Percentiles rank a stretch among this genome's conserved stretches.
These are phyloP conservation scores for Nigrograna mackinnonii DNA, from an alignment of 2,329 filamentous ascomycete genomes.

Conservation along the genomic window DNA sequence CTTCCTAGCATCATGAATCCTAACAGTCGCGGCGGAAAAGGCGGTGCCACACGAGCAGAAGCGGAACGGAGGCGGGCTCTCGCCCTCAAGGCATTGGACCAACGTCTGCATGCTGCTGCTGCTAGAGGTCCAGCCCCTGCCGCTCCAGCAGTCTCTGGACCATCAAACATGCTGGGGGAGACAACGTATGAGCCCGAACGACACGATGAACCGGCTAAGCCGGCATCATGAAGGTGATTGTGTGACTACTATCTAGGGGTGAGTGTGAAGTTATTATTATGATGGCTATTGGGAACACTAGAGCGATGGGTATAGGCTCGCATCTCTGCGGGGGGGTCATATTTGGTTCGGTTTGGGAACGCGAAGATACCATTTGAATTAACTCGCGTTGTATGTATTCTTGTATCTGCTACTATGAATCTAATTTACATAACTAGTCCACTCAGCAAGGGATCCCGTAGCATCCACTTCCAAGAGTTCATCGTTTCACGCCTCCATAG, in stretches of 20 bases:
- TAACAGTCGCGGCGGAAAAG: conserved; percentile 52
- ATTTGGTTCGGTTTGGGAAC: conserved; percentile 13
- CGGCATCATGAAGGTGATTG: conserved; percentile 18
- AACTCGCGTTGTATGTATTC: conserved; percentile 23
- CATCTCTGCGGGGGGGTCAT: conserved; percentile 1
- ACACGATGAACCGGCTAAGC: conserved; percentile 26
- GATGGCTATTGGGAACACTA: conserved; percentile 8
- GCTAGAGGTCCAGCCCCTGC: conserved; percentile 47
- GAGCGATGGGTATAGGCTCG: conserved; percentile 3
- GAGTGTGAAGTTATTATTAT: neutral
- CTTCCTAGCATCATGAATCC: conserved; percentile 62
- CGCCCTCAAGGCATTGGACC: conserved; percentile 88
- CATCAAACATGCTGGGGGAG: conserved; percentile 42
- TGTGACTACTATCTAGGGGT: neutral
- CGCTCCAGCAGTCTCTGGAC: conserved; percentile 29
- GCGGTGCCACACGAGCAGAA: conserved; percentile 76
- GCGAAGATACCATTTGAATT: conserved; percentile 24
- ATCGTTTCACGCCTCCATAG: too few species aligned
- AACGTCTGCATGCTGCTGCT: conserved; percentile 85
- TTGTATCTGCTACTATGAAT: conserved; percentile 19
- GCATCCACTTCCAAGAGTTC: conserved; percentile 5
- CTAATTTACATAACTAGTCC: conserved; percentile 13
- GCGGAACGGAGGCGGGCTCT: conserved; percentile 87
- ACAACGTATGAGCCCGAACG: conserved; percentile 48
- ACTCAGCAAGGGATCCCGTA: conserved; percentile 18